Evolutionary conservation across 495 filamentous ascomycete genomes (phyloP).

Genomic region (Annulohypoxylon bovei): DNA sequence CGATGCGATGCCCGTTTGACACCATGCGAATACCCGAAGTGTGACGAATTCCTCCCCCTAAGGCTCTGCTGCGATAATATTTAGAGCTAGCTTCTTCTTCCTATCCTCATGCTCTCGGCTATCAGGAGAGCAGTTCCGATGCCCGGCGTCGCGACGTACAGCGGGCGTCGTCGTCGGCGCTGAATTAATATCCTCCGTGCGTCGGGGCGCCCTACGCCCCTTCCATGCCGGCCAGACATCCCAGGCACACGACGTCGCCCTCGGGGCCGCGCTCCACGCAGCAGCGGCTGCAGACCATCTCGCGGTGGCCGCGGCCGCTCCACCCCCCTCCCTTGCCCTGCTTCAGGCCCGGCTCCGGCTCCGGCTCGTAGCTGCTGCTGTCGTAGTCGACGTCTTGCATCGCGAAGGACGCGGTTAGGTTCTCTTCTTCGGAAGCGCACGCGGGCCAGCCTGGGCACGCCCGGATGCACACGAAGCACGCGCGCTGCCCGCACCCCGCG

Average conservation of each 20-base stretch:
- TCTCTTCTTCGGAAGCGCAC: constrained; percentile 27
- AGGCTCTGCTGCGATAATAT: neutral
- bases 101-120: neutral
- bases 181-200: neutral
- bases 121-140: neutral
- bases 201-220: constrained; percentile 38
- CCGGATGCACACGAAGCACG: constrained; percentile 60
- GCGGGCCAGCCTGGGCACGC: constrained; percentile 55
- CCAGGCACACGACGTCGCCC: constrained; percentile 59
- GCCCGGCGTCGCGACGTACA: neutral
- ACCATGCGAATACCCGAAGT: constrained; percentile 15
- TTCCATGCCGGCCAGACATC: constrained; percentile 55
- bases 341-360: constrained; percentile 1
- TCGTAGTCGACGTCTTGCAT: constrained; percentile 54
- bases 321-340: constrained; percentile 39
- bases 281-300: constrained; percentile 57
- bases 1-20: constrained; percentile 14
- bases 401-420: constrained; percentile 47
- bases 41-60: neutral
- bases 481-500: constrained; percentile 56
- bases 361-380: neutral
- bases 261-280: constrained; percentile 57
- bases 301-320: constrained; percentile 50
- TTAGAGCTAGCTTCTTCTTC: neutral
- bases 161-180: neutral